phyloP scores from a whole-genome alignment of 2,329 filamentous ascomycete genomes.

The Xylariaceae sp. region DNA sequence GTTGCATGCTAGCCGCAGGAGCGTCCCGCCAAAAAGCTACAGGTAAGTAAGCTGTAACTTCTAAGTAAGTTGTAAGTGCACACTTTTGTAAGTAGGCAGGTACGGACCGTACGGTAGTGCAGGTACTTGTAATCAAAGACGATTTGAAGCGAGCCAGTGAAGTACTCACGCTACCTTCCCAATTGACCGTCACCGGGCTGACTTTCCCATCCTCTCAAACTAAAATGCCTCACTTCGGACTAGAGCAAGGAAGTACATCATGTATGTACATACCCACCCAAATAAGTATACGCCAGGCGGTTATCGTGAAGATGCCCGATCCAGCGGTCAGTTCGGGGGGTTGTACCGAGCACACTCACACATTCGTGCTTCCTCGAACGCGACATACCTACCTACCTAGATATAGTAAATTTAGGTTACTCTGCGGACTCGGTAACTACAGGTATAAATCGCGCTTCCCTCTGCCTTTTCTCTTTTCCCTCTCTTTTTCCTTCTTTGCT shows the following conservation, averaged over 20 bases:
- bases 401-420: no score
- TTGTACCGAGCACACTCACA: slow-evolving; percentile 1
- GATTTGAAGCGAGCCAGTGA: no score
- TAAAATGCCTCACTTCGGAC: slow-evolving; percentile 17
- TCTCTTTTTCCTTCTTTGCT: background rate
- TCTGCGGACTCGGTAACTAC: background rate
- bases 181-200: background rate
- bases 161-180: background rate
- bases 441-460: slow-evolving; percentile 17
- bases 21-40: background rate
- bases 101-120: no score
- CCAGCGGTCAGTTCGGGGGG: slow-evolving; percentile 11
- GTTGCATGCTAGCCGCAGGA: background rate
- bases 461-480: background rate
- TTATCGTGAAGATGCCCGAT: background rate
- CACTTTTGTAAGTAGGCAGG: no score
- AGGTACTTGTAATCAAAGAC: no score
- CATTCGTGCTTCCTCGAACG: slow-evolving; percentile 4
- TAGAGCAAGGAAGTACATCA: background rate
- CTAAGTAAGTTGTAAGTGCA: no score
- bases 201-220: slow-evolving; percentile 7
- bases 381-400: background rate
- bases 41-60: background rate
- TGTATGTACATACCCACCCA: background rate
- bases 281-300: background rate